A percentile compares a stretch with the other conserved stretches of the same genome.
These are phyloP conservation scores for Alternaria solani DNA, from an alignment of 2,329 filamentous ascomycete species.

Conservation along the genomic window DNA sequence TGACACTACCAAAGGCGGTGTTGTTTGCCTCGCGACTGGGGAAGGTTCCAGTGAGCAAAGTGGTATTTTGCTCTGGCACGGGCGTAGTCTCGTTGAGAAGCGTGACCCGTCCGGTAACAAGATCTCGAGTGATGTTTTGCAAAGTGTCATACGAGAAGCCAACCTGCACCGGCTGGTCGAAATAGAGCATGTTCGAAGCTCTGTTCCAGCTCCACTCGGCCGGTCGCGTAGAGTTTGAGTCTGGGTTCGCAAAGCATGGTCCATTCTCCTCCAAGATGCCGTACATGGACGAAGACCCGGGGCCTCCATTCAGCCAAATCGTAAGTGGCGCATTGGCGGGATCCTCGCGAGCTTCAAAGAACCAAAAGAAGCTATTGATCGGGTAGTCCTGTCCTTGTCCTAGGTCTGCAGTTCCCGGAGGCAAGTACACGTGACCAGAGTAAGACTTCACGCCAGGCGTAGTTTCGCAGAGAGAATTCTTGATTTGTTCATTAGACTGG, in stretches of 20 bases:
- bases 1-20: constrained; percentile 27
- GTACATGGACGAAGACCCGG: constrained; percentile 53
- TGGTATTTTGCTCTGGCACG: constrained; percentile 27
- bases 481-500: neutral
- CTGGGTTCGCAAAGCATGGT: constrained; percentile 56
- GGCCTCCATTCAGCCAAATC: constrained; percentile 59
- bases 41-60: constrained; percentile 26
- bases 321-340: constrained; percentile 61
- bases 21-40: constrained; percentile 28
- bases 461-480: constrained; percentile 61
- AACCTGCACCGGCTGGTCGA: constrained; percentile 68
- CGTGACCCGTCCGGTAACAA: constrained; percentile 20
- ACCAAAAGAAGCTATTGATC: constrained; percentile 51
- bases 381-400: constrained; percentile 32
- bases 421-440: constrained; percentile 57
- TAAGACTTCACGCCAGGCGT: constrained; percentile 62
- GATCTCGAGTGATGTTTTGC: constrained; percentile 30
- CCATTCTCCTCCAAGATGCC: constrained; percentile 57
- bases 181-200: constrained; percentile 62
- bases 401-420: constrained; percentile 25
- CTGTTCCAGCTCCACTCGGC: constrained; percentile 29
- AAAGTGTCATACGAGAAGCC: constrained; percentile 61
- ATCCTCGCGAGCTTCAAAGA: constrained; percentile 62
- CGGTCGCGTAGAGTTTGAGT: constrained; percentile 18
- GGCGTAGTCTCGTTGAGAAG: constrained; percentile 22